These are phyloP conservation scores for Jacaranda mimosifolia DNA, from an alignment of 257 asterid species.

Conservation along the genomic window DNA sequence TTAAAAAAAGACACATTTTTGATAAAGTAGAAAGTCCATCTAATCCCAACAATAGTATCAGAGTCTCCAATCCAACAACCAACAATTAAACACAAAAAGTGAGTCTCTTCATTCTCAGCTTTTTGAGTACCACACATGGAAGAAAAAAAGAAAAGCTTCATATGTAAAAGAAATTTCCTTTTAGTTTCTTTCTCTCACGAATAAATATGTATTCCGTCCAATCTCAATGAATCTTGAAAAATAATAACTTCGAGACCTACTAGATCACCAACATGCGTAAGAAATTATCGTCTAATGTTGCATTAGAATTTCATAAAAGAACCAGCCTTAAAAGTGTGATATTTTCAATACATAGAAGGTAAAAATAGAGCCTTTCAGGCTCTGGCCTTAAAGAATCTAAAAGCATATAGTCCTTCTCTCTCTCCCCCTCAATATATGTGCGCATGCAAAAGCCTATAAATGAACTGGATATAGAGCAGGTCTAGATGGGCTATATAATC, in stretches of 20 bases:
- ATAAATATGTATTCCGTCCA: background rate
- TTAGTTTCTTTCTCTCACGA: background rate
- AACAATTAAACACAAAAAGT: background rate
- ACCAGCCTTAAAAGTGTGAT: conserved; percentile 9
- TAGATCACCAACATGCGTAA: background rate
- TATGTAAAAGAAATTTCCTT: background rate
- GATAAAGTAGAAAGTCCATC: background rate
- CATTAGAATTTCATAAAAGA: background rate
- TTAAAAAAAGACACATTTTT: too few species aligned
- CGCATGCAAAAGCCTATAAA: conserved; percentile 50
- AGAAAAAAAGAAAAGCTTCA: conserved; percentile 1
- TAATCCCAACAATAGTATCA: background rate
- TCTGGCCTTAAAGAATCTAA: conserved; percentile 24
- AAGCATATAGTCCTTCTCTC: conserved; percentile 28
- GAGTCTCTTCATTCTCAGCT: background rate
- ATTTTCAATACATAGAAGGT: background rate
- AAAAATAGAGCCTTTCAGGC: conserved; percentile 22
- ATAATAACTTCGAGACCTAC: too few species aligned
- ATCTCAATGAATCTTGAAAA: too few species aligned
- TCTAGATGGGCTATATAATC: conserved; percentile 55
- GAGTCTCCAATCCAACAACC: conserved; percentile 27
- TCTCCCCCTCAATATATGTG: conserved; percentile 33
- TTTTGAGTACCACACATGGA: background rate
- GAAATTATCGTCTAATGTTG: background rate
- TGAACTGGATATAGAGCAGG: conserved; percentile 52